Evolutionary conservation across 345 rosid species (phyloP), one percentile per base, ranked within the genome.

Genomic region (Linum lewisii): DNA sequence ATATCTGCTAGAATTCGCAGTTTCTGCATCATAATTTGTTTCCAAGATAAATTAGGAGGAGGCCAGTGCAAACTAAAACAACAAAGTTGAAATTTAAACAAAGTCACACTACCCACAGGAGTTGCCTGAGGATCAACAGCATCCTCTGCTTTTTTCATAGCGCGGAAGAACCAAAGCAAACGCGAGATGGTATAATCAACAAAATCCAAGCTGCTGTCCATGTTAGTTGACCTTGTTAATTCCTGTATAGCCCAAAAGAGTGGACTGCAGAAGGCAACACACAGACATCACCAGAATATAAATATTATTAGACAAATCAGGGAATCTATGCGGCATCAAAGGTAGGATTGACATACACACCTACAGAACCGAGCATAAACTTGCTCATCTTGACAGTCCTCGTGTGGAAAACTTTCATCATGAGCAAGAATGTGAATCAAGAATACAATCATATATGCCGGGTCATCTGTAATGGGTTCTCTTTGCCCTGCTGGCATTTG

Each of bases 351-450:
- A 32, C 36, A 50, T 49, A 67, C 65, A 61, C 77, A 86, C 96
- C 90, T 29, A 70, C 88, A 84, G 76, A 86, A 84, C 54, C 54
- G 69, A 74, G 88, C 82, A 76, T 73, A 83, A 16, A 57, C 62
- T 67, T 80, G 72, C 65, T 86, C 96, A 54, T 84, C 96, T 72
- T 57, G 67, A 74, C 82, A 88, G 54, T 73, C 86, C 63, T 84
- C 81, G 38, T 78, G 69, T 64, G 93, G 96, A 71, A 88, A 92
- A 53, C 55, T 76, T 47, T 68, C 59, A 49, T 83, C 89, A 66
- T 84, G 95, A 25, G 87, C 95, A 71, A 92, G 93, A 74, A 88
- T 74, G 70, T 92, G 90, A 65, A 92, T 74, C 72, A 92, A 82
- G 82, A 73, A 86, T 36, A 84, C 84, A 69, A 84, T 82, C 51